phyloP scores from a whole-genome alignment of 805 yeast species.

The Lipomyces yamadae region DNA sequence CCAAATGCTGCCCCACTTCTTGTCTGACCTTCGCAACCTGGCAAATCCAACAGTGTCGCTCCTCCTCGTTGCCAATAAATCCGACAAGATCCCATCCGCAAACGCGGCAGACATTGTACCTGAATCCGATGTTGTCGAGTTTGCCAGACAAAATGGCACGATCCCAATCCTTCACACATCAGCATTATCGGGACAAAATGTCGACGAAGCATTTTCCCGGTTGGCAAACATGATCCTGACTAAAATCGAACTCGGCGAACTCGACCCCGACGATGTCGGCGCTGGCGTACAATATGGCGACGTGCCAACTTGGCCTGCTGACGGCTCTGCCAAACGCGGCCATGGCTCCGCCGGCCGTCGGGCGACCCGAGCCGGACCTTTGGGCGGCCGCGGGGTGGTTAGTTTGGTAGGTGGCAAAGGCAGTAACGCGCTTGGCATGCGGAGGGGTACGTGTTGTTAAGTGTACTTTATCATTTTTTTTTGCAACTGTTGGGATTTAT shows the following conservation, averaged over 20 bases:
- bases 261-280: slow-evolving; percentile 55
- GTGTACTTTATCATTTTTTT: background rate
- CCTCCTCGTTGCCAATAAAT: slow-evolving; percentile 89
- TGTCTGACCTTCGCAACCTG: slow-evolving; percentile 84
- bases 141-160: slow-evolving; percentile 45
- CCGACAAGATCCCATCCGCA: slow-evolving; percentile 61
- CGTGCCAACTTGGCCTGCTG: slow-evolving; percentile 47
- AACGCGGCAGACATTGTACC: slow-evolving; percentile 46
- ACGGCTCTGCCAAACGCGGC: slow-evolving; percentile 16
- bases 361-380: slow-evolving; percentile 3
- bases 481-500: no score
- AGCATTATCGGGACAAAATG: slow-evolving; percentile 51
- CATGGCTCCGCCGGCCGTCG: slow-evolving; percentile 7
- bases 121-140: slow-evolving; percentile 47
- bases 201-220: slow-evolving; percentile 50
- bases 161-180: slow-evolving; percentile 51
- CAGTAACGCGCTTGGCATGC: slow-evolving; percentile 36
- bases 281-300: slow-evolving; percentile 61
- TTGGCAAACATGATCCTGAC: slow-evolving; percentile 51
- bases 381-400: slow-evolving; percentile 32
- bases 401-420: slow-evolving; percentile 39
- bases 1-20: slow-evolving; percentile 85
- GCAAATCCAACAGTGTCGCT: slow-evolving; percentile 92
- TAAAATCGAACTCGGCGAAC: slow-evolving; percentile 54
- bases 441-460: slow-evolving; percentile 34